Evolutionary conservation across 192 early-diverging fungal species (phyloP), one percentile per base, ranked within the genome.

Genomic region (Chytriomyces sp.): DNA sequence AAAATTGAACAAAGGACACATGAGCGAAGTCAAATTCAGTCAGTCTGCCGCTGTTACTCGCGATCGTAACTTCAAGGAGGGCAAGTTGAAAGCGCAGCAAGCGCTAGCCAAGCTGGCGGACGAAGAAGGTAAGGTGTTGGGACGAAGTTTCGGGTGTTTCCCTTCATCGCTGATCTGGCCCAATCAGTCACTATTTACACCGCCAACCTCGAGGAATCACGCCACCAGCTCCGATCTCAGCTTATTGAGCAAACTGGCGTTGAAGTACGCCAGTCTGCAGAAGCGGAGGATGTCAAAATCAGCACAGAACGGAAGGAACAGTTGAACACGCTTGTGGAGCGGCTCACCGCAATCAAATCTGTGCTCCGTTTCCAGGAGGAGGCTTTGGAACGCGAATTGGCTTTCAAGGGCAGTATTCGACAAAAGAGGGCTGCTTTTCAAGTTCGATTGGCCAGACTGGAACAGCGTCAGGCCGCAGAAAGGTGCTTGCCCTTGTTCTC

Each of bases 1-100:
- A n/a, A n/a, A n/a, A n/a, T n/a, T n/a, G n/a, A n/a, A n/a, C n/a
- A n/a, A n/a, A n/a, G n/a, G n/a, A n/a, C n/a, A n/a, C n/a, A n/a
- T n/a, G n/a, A n/a, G n/a, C 1, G 54, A 53, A 55, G 36, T 64
- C 25, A 68, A 53, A 53, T 71, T 71, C 69, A 49, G 26, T 58
- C 69, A 71, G 57, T 28, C 38, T 4, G 33, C 55, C 8, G 55
- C 69, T n/a, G 69, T 71, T 4, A 71, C 22, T 14, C 73, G 73
- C n/a, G 65, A 64, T 64, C 52, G 57, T 4, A 74, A 66, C 38
- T 5, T 74, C 38, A 64, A 55, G 19, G 73, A 74, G 26, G 30
- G n/a, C 22, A 74, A 74, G 62, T 55, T 74, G 49, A 74, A 74
- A 54, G 73, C 73, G 3, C 73, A 66, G 12, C 52, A 62, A 19